Base-by-base conservation (phyloP, 208 protist species). In the Acanthamoeba castellanii region DNA sequence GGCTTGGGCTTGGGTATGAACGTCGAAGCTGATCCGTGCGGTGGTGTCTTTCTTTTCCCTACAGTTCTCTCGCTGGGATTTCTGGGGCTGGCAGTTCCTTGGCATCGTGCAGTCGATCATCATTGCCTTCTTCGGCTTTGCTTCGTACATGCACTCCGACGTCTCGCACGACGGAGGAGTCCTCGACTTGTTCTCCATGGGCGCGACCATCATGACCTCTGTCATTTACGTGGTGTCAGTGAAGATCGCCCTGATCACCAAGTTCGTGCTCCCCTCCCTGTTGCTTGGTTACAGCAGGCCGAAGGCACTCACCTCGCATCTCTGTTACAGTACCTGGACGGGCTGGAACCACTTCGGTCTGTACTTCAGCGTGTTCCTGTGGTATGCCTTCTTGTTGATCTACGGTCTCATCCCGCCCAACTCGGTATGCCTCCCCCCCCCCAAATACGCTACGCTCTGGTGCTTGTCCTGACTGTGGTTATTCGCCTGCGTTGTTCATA, bases 71-170 rank as follows among this genome's bases (percentile, higher is more conserved):
- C 55, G 64, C 8, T 37, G 22, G 4, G 64, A 92, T 34, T 92
- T 76, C 64, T 92, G 87, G 87, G 87, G 87, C 20, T 92, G 87
- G 87, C 87, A 92, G 61, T 92, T 92, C 61, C 34, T 92, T 8
- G 87, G 87, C 61, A 92, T 92, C n/a, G 3, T 92, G 55, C 87
- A 92, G 61, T 92, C 87, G 37, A 30, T 92, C 27, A 45, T 92
- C 32, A 92, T 92, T 52, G 64, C 87, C 42, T 92, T 92, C 87
- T 92, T 92, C 27, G 87, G 87, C 52, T 59, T 92, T n/a, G 30
- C 47, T 27, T 76, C 87, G 59, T 92, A 76, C 87, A 57, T 47
- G 59, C 6, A 92, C 7, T 68, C 61, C 32, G 32, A 92, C 34
- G 87, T 92, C 4, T 68, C 61, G 6, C 42, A 68, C 59, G 64